Percentiles rank a stretch among this genome's conserved stretches.
phyloP scores from a whole-genome alignment of 2,329 filamentous ascomycete genomes.

The Diaporthe longicolla region DNA sequence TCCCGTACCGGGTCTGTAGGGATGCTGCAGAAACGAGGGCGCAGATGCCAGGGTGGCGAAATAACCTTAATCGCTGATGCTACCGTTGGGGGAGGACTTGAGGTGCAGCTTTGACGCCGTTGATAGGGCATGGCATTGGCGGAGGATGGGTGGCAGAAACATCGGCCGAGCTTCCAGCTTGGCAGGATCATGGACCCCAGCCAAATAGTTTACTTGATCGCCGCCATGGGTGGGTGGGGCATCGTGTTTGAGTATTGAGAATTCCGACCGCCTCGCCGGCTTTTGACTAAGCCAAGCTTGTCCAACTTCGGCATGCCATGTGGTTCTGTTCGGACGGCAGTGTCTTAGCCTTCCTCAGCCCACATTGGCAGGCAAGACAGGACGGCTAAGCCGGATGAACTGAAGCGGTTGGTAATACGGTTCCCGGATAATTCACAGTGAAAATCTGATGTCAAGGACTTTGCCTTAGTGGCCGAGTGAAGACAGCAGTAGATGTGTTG shows the following conservation, averaged over 20 bases:
- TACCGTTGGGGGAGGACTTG: neutral
- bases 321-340: conserved; percentile 14
- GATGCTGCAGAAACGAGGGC: conserved; percentile 34
- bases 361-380: neutral
- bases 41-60: conserved; percentile 34
- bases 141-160: conserved; percentile 26
- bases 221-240: conserved; percentile 21
- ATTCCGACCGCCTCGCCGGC: conserved; percentile 19
- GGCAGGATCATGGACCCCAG: neutral
- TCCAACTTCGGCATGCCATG: conserved; percentile 22
- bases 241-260: conserved; percentile 18
- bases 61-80: conserved; percentile 40
- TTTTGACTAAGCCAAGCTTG: conserved; percentile 10
- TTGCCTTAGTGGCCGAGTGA: neutral
- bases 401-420: neutral
- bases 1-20: neutral
- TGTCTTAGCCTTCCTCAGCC: neutral
- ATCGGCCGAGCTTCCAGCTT: conserved; percentile 33
- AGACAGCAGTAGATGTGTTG: neutral
- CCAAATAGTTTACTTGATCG: conserved; percentile 17
- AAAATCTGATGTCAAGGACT: no score
- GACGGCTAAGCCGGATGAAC: neutral
- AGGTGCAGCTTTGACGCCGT: conserved; percentile 11
- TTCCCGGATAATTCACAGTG: neutral
- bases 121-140: conserved; percentile 7